A percentile compares a stretch with the other conserved stretches of the same genome.
Conservation (phyloP, 495 filamentous ascomycete species). For the Thermothielavioides terrestris region DNA sequence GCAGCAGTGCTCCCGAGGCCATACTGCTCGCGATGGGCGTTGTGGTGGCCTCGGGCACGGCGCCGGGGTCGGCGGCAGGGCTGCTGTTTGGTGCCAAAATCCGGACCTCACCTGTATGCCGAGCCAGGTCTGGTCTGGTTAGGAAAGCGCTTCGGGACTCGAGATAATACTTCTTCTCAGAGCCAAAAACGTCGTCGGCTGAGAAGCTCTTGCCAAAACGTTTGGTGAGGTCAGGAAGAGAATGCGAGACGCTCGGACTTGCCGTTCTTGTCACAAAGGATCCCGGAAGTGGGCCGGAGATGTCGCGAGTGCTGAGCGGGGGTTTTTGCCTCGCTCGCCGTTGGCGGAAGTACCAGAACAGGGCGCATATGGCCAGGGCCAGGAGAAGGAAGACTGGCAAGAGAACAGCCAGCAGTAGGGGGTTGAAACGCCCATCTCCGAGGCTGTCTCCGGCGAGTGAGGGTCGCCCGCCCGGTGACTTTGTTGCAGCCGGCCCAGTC, state of each 20-base stretch:
- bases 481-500: background rate
- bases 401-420: slow-evolving; percentile 14
- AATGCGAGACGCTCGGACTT: background rate
- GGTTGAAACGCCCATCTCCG: slow-evolving; percentile 4
- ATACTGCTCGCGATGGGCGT: background rate
- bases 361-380: slow-evolving; percentile 4
- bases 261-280: slow-evolving; percentile 24
- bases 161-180: slow-evolving; percentile 8
- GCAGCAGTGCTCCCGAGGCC: background rate
- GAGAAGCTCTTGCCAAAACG: slow-evolving; percentile 16
- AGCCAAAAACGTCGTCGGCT: slow-evolving; percentile 3
- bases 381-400: slow-evolving; percentile 13
- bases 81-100: slow-evolving; percentile 2
- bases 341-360: slow-evolving; percentile 23
- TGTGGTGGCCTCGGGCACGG: background rate
- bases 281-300: slow-evolving; percentile 37
- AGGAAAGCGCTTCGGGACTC: slow-evolving; percentile 7
- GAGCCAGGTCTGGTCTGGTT: slow-evolving; percentile 2
- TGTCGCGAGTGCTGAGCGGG: slow-evolving; percentile 21
- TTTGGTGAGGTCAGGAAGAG: slow-evolving; percentile 14
- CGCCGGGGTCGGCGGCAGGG: background rate
- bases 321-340: slow-evolving; percentile 4
- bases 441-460: background rate
- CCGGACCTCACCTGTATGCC: background rate
- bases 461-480: background rate